Conservation (phyloP, 352 stramenopile species). For the Pythium phragmiticola region DNA sequence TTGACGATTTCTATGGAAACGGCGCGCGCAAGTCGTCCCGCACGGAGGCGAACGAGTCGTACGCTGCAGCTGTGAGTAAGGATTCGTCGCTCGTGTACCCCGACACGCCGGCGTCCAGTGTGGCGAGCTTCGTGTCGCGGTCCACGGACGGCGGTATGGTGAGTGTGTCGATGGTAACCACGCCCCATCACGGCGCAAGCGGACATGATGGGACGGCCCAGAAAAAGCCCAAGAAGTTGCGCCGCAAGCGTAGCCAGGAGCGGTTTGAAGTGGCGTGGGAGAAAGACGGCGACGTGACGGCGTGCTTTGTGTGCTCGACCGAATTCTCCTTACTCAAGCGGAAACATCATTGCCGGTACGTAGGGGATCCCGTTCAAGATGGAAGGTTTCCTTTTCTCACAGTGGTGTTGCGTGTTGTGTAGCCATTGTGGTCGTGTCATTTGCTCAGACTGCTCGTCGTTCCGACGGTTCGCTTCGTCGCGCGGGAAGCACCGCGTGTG, state of each 20-base stretch:
- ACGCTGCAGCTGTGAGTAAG: neutral
- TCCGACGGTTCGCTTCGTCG: slow-evolving; percentile 58
- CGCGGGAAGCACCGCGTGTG: slow-evolving; percentile 71
- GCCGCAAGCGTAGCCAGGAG: slow-evolving; percentile 55
- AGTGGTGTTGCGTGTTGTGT: neutral
- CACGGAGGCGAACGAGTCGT: slow-evolving; percentile 1
- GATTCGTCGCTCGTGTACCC: slow-evolving; percentile 17
- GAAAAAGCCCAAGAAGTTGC: slow-evolving; percentile 26
- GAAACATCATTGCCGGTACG: slow-evolving; percentile 75
- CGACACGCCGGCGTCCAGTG: slow-evolving; percentile 25
- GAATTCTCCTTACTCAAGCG: slow-evolving; percentile 69
- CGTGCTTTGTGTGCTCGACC: slow-evolving; percentile 50
- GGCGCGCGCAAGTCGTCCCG: slow-evolving; percentile 10
- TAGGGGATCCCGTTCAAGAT: neutral
- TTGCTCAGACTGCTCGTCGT: slow-evolving; percentile 73
- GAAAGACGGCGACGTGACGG: slow-evolving; percentile 38
- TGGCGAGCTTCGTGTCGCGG: slow-evolving; percentile 28
- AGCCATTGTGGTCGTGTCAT: slow-evolving; percentile 68
- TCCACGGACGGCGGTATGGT: slow-evolving; percentile 14
- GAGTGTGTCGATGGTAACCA: slow-evolving; percentile 8
- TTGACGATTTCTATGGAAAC: slow-evolving; percentile 69
- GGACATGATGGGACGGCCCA: slow-evolving; percentile 22
- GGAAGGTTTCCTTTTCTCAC: neutral
- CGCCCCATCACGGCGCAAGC: slow-evolving; percentile 17
- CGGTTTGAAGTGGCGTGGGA: slow-evolving; percentile 68